Percentiles rank a stretch among this genome's conserved stretches.
Evolutionary conservation across 129 eudicot genomes (phyloP).

Genomic region (Artemisia annua): DNA sequence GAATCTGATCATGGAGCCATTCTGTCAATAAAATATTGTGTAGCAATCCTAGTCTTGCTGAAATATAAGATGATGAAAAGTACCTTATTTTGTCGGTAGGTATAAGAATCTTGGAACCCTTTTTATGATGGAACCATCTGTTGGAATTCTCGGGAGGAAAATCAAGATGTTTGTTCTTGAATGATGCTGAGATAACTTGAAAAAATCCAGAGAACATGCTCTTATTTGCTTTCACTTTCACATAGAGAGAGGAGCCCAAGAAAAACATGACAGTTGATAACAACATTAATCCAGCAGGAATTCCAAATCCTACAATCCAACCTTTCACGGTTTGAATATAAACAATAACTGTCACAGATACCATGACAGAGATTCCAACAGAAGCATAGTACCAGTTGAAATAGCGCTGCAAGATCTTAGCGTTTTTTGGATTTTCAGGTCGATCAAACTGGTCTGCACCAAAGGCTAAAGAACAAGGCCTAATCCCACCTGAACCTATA

Average conservation of each 20-base stretch:
- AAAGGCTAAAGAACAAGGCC: conserved; percentile 71
- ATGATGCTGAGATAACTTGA: conserved; percentile 48
- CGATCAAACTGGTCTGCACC: conserved; percentile 76
- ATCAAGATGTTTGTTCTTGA: conserved; percentile 46
- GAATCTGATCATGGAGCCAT: no score
- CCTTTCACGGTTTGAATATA: conserved; percentile 57
- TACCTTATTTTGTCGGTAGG: conserved; percentile 59
- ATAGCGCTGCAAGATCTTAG: conserved; percentile 48
- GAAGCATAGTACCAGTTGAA: conserved; percentile 77
- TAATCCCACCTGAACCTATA: conserved; percentile 59
- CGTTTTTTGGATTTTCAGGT: conserved; percentile 54
- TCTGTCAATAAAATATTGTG: background rate
- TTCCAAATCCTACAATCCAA: conserved; percentile 75
- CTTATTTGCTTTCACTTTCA: conserved; percentile 51
- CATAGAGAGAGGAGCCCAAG: conserved; percentile 52
- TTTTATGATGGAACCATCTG: conserved; percentile 32
- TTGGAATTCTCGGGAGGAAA: conserved; percentile 37
- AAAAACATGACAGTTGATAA: conserved; percentile 54
- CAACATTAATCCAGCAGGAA: conserved; percentile 61
- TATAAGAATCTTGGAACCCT: conserved; percentile 38
- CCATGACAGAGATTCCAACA: conserved; percentile 52
- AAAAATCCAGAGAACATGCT: conserved; percentile 54
- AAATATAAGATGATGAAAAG: background rate
- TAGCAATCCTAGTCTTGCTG: background rate
- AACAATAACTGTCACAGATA: conserved; percentile 62